Evolutionary conservation across 1,284 basidiomycete genomes (phyloP).

Genomic region (Moesziomyces sp.): DNA sequence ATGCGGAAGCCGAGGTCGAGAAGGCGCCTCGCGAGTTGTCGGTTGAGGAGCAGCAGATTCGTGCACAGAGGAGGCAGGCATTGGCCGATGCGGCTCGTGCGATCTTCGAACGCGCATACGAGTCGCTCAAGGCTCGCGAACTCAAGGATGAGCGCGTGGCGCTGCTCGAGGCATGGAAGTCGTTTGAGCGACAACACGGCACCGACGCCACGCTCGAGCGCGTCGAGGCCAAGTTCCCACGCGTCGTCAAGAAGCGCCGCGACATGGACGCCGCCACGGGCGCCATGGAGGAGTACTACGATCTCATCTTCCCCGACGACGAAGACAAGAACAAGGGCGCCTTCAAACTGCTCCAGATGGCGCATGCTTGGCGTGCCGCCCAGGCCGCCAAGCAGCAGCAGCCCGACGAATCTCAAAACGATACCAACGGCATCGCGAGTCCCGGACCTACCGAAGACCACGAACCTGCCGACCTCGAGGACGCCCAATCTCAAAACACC

Average conservation of each 20-base stretch:
- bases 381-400: conserved; percentile 37
- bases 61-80: conserved; percentile 71
- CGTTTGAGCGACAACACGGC: conserved; percentile 84
- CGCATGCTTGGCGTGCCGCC: conserved; percentile 59
- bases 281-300: conserved; percentile 66
- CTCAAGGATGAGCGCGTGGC: conserved; percentile 92
- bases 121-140: conserved; percentile 80
- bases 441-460: not conserved
- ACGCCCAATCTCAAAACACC: not conserved
- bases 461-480: not conserved
- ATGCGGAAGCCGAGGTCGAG: conserved; percentile 70
- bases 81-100: conserved; percentile 77
- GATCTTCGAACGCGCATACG: conserved; percentile 87
- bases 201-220: conserved; percentile 72
- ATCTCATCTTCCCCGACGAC: conserved; percentile 66
- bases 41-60: conserved; percentile 33
- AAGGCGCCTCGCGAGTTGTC: conserved; percentile 39
- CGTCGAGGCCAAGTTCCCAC: conserved; percentile 89
- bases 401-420: not conserved
- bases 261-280: conserved; percentile 42
- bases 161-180: conserved; percentile 90
- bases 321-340: conserved; percentile 61
- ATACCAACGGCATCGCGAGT: not conserved
- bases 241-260: conserved; percentile 78
- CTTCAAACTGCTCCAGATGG: conserved; percentile 63